Conservation (phyloP, 306 rosid genomes). For the Dicorynia guianensis region DNA sequence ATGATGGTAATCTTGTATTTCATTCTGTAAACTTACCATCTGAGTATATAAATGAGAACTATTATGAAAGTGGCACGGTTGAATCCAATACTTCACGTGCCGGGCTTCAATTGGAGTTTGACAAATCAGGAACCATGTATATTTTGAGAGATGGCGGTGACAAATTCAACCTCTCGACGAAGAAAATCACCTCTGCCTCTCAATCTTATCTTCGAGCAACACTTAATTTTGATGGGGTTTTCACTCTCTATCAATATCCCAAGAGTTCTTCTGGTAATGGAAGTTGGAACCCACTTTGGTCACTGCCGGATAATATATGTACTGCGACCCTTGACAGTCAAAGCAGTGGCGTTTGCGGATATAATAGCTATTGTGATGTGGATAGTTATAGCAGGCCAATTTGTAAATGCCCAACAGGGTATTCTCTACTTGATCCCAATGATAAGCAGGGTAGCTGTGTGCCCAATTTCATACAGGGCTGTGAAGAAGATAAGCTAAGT, state of each 20-base stretch:
- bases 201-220: slow-evolving; percentile 47
- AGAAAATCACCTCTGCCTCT: background rate
- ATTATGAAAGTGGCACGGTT: slow-evolving; percentile 28
- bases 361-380: slow-evolving; percentile 42
- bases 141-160: slow-evolving; percentile 18
- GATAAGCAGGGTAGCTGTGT: slow-evolving; percentile 48
- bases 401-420: slow-evolving; percentile 54
- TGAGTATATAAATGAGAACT: slow-evolving; percentile 29
- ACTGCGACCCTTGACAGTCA: fast-evolving
- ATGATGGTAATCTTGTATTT: slow-evolving; percentile 50
- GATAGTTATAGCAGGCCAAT: slow-evolving; percentile 26
- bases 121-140: slow-evolving; percentile 46
- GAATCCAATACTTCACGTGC: slow-evolving; percentile 29
- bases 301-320: slow-evolving; percentile 46
- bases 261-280: slow-evolving; percentile 25
- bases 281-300: slow-evolving; percentile 42
- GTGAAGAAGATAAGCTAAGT: slow-evolving; percentile 41
- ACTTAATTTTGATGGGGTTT: slow-evolving; percentile 59
- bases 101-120: slow-evolving; percentile 44
- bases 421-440: slow-evolving; percentile 43
- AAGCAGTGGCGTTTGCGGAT: slow-evolving; percentile 50
- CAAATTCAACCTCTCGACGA: background rate
- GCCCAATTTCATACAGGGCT: slow-evolving; percentile 51
- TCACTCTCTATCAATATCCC: slow-evolving; percentile 37
- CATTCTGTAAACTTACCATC: slow-evolving; percentile 48